Base-by-base conservation (phyloP, 768 basidiomycete species). In the Boletus coccyginus region DNA sequence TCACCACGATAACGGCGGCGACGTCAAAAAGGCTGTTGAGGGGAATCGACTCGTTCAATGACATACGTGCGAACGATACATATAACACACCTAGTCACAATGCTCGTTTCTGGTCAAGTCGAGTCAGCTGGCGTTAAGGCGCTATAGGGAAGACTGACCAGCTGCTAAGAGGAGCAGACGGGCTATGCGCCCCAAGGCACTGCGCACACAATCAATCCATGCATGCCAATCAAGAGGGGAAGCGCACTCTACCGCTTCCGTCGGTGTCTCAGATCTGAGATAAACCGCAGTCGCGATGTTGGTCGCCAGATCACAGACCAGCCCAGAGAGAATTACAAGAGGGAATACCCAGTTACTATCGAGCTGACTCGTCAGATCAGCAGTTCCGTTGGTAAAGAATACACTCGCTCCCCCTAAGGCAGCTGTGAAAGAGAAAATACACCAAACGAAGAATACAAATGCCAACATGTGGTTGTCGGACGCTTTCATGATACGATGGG, bases 371-470 rank as follows among this genome's bases (percentile, higher is more conserved):
- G 41, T 52, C 46, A 65, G 44, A 14, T 24, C 32, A 12, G 48
- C 5, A 7, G 46, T 57, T 4, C 31, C 17, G 19, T 32, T 27
- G 7, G 56, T 38, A 36, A 67, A 66, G 38, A 67, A 67, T 41
- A 44, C n/a, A 19, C 56, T 51, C 3, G 63, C 60, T 13, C 56
- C 60, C 1, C 66, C 66, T 56, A 65, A 53, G 35, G 60, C 63
- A 49, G 50, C 60, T n/a, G 60, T 65, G 27, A 67, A 62, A 12
- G 63, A 48, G 49, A 66, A 60, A 5, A 65, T 46, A 48, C 63
- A 67, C 13, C 45, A 40, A 33, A 59, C 29, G 11, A 62, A 62
- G 40, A 58, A 47, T 17, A 47, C 5, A 10, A 62, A 55, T n/a
- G 56, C 46, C 21, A 67, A 44, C 4, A 59, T 3, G 16, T 61